Base-by-base conservation (phyloP, 2,329 filamentous ascomycete genomes). In the Taxawa tesnikishii region DNA sequence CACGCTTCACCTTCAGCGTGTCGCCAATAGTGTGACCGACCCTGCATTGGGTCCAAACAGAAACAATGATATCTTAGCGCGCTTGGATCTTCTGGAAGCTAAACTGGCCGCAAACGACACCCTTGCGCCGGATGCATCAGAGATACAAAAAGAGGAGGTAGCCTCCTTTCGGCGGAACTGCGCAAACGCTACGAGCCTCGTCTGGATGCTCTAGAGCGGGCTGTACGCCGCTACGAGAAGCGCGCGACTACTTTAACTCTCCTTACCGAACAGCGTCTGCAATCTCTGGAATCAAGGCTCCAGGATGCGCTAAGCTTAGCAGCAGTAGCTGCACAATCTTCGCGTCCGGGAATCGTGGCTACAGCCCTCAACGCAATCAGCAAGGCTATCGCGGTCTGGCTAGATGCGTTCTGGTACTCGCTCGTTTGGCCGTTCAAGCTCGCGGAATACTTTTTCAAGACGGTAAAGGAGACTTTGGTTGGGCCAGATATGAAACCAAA, bases 181-280 rank as follows among this genome's bases (percentile, higher is more conserved):
- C 55, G 66, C 3, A 67, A 67, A 36, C 75, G 83, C 18, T 56
- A 94, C 4, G 73, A 82, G 28, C 79, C 83, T 1, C 84, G 94
- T 37, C 67, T 96, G 5, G 87, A 94, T 46, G 83, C 84, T 0
- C 63, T 96, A 18, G 90, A 85, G 45, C 77, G 88, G 29, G 87
- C 88, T 4, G 80, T 96, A 27, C 73, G 88, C 13, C 75, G 84
- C 21, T 94, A 94, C 47, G 88, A 96, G 60, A 94, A 93, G 59
- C 82, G 85, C 46, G 75, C 80, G 4, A 79, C 79, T 0, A 64
- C 87, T 6, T 70, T 85, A 16, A 70, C 81, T 7, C 68, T 79
- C 33, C 79, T 88, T 48, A 83, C 77, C 3, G 84, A 94, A 42
- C 70, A 75, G 6, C 73, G 80, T 15, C 71, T 94, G 36, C 69